Percentiles rank a stretch among this genome's conserved stretches.
These are phyloP conservation scores for Penicillium sp. DNA, from an alignment of 2,329 filamentous ascomycete genomes.

Conservation along the genomic window DNA sequence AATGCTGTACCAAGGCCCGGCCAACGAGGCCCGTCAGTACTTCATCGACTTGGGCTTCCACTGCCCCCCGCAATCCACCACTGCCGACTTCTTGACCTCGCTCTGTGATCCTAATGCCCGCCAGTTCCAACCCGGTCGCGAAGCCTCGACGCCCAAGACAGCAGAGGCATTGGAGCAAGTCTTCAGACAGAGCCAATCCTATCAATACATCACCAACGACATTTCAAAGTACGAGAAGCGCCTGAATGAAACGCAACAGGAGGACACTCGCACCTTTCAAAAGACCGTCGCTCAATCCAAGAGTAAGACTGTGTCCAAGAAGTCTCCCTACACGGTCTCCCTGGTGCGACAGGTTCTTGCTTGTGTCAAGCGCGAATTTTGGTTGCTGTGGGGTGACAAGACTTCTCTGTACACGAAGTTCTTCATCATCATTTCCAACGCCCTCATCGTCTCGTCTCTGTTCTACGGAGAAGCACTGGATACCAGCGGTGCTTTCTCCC, in stretches of 20 bases:
- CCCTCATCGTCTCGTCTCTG: conserved; percentile 68
- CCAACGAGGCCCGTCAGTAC: conserved; percentile 56
- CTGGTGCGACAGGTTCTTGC: conserved; percentile 61
- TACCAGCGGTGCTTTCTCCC: conserved; percentile 57
- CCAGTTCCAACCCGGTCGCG: conserved; percentile 59
- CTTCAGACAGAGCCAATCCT: conserved; percentile 59
- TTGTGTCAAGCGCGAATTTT: conserved; percentile 65
- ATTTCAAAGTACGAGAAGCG: conserved; percentile 56
- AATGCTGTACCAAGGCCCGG: conserved; percentile 61
- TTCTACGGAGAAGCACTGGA: conserved; percentile 63
- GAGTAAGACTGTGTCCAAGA: conserved; percentile 61
- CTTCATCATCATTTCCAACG: conserved; percentile 70
- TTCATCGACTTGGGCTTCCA: conserved; percentile 61
- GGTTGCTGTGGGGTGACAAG: conserved; percentile 70
- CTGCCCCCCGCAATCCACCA: conserved; percentile 56
- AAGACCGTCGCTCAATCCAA: conserved; percentile 57
- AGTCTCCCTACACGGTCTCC: conserved; percentile 70
- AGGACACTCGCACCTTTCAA: conserved; percentile 60
- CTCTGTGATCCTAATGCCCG: conserved; percentile 69
- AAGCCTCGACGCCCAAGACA: conserved; percentile 62
- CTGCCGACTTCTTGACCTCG: conserved; percentile 71
- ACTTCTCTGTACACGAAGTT: conserved; percentile 71
- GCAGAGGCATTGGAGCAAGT: conserved; percentile 62
- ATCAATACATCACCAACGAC: conserved; percentile 55
- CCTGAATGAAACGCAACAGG: conserved; percentile 51